Base-by-base conservation (phyloP, 192 early-diverging fungal species). In the Gaertneriomyces semiglobifer region DNA sequence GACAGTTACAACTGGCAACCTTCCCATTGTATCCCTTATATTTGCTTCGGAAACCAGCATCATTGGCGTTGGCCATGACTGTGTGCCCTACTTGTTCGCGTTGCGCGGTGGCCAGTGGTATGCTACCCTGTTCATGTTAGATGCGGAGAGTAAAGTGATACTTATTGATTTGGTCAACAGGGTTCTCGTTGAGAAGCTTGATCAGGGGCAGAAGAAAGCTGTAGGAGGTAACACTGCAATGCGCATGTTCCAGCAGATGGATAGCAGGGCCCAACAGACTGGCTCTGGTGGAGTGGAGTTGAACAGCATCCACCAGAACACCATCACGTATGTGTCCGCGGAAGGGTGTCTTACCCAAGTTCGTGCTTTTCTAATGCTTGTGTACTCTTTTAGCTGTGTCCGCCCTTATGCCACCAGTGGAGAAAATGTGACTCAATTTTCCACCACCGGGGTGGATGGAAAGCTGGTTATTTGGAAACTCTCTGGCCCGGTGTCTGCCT, bases 291-390 rank as follows among this genome's bases (percentile, higher is more conserved):
- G 93, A 65, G 86, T 87, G n/a, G 88, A 85, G 63, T 65, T 92
- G 14, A 84, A 83, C 61, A 86, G 88, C n/a, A 81, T 84, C 7
- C 96, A 99, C 77, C 96, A 99, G 79, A 99, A 99, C 77, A 95
- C 96, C 16, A 97, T 98, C 72, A 94, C 88, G 75, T 90, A 80
- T 69, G 72, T 74, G 20, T 48, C 0, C 25, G 63, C 14, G 25
- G 45, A 40, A 4, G 44, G 43, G 48, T n/a, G 45, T 25, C 41
- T 69, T 65, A 25, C 33, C 14, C 50, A 33, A 53, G 47, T 60
- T 47, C 43, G n/a, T 12, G 39, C 69, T 53, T 43, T 25, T 58
- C 39, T 20, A 16, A 16, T 33, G 25, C 25, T 0, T 33, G 48
- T 12, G 11, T n/a, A 50, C 48, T 2, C 44, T 60, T 14, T 8